These are phyloP conservation scores for Starmerella scarabaei DNA, from an alignment of 805 yeast species.

Conservation along the genomic window DNA sequence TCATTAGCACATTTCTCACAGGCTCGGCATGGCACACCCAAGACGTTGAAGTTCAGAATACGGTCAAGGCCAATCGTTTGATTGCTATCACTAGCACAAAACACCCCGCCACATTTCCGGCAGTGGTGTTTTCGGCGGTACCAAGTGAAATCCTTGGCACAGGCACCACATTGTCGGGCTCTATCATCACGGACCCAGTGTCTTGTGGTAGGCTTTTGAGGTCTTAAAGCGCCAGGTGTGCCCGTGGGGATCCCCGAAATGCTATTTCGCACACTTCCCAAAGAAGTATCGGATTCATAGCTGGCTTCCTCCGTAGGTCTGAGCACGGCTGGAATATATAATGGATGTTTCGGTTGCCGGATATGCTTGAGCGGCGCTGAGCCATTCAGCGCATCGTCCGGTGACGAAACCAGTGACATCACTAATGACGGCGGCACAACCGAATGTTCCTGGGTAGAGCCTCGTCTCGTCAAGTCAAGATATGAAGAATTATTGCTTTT, in stretches of 20 bases:
- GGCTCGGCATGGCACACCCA: constrained; percentile 55
- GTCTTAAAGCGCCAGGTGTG: constrained; percentile 9
- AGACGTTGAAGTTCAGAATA: constrained; percentile 40
- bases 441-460: background rate
- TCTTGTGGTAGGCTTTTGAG: constrained; percentile 25
- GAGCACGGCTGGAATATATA: constrained; percentile 83
- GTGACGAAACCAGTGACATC: constrained; percentile 11
- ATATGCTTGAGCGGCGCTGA: constrained; percentile 45
- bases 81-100: constrained; percentile 54
- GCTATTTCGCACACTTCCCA: constrained; percentile 10
- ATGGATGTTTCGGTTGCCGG: constrained; percentile 68
- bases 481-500: background rate
- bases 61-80: constrained; percentile 45
- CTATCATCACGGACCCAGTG: constrained; percentile 51
- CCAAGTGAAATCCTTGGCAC: constrained; percentile 57
- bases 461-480: background rate
- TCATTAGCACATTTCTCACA: constrained; percentile 55
- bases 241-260: constrained; percentile 9
- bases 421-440: constrained; percentile 1
- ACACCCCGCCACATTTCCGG: constrained; percentile 71
- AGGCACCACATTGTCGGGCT: constrained; percentile 51
- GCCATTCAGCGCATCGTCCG: constrained; percentile 6
- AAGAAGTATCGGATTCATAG: constrained; percentile 19
- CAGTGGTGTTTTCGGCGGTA: constrained; percentile 76
- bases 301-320: constrained; percentile 32